phyloP scores from a whole-genome alignment of 2,329 filamentous ascomycete species.

The Beauveria bassiana region DNA sequence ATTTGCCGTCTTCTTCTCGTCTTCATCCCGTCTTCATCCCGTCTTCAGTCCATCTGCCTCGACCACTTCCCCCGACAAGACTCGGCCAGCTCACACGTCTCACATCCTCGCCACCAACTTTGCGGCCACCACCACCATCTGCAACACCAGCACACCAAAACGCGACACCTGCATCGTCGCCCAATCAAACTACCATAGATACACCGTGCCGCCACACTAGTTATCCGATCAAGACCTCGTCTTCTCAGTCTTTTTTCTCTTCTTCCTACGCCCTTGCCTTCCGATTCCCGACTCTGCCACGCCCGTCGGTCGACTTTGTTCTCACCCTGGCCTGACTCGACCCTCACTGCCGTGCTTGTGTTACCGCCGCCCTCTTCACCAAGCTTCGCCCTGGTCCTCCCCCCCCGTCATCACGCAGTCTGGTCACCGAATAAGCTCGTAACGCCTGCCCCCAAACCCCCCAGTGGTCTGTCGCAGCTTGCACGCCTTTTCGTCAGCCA shows the following conservation, averaged over 20 bases:
- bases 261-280: background rate
- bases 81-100: background rate
- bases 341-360: background rate
- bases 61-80: background rate
- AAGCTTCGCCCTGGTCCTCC: background rate
- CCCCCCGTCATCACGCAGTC: background rate
- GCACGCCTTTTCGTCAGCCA: background rate
- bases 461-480: background rate
- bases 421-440: background rate
- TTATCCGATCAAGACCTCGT: background rate
- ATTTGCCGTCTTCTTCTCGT: background rate
- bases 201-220: constrained; percentile 1
- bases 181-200: constrained; percentile 1
- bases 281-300: background rate
- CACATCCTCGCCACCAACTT: background rate
- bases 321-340: background rate
- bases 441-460: background rate
- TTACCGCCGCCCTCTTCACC: background rate
- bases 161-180: background rate
- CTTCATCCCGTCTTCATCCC: background rate
- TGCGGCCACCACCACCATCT: background rate
- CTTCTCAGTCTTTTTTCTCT: background rate
- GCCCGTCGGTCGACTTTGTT: background rate
- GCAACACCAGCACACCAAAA: background rate
- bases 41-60: background rate